Conservation (phyloP, 768 basidiomycete genomes). For the Phallus indusiatus region DNA sequence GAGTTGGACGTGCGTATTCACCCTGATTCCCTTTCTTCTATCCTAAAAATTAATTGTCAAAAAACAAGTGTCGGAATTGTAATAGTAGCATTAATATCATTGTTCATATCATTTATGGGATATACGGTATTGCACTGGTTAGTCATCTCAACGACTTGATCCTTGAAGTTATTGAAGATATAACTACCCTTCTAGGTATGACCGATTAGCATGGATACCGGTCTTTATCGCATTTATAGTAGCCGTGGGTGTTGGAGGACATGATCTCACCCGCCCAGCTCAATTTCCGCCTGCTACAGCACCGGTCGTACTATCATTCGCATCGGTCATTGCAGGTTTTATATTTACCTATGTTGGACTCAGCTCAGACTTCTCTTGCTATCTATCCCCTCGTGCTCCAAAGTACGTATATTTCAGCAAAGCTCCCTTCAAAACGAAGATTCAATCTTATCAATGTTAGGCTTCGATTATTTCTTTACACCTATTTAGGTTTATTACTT, state of each 20-base stretch:
- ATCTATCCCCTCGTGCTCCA: slow-evolving; percentile 49
- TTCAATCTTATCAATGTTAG: slow-evolving; percentile 21
- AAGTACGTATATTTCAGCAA: slow-evolving; percentile 34
- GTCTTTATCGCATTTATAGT: slow-evolving; percentile 66
- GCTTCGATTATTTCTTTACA: slow-evolving; percentile 51
- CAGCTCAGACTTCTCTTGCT: slow-evolving; percentile 68
- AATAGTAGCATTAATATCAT: slow-evolving; percentile 59
- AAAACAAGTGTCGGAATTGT: slow-evolving; percentile 77
- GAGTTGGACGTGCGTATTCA: slow-evolving; percentile 36
- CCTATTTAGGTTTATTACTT: slow-evolving; percentile 54
- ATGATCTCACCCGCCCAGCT: slow-evolving; percentile 45
- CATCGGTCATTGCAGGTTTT: slow-evolving; percentile 63
- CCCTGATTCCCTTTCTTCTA: not conserved
- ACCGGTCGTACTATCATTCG: slow-evolving; percentile 49
- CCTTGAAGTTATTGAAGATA: not conserved
- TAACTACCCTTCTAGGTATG: slow-evolving; percentile 42
- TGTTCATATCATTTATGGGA: slow-evolving; percentile 61
- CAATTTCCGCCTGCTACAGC: slow-evolving; percentile 45
- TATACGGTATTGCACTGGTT: slow-evolving; percentile 53
- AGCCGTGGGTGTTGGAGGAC: slow-evolving; percentile 63
- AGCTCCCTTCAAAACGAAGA: not conserved
- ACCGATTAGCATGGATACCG: slow-evolving; percentile 68
- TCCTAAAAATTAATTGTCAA: not conserved
- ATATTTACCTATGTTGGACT: slow-evolving; percentile 52
- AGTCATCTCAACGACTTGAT: slow-evolving; percentile 1